Percentiles rank a stretch among this genome's conserved stretches.
phyloP scores from a whole-genome alignment of 2,329 filamentous ascomycete species.

The Colletotrichum zoysiae region DNA sequence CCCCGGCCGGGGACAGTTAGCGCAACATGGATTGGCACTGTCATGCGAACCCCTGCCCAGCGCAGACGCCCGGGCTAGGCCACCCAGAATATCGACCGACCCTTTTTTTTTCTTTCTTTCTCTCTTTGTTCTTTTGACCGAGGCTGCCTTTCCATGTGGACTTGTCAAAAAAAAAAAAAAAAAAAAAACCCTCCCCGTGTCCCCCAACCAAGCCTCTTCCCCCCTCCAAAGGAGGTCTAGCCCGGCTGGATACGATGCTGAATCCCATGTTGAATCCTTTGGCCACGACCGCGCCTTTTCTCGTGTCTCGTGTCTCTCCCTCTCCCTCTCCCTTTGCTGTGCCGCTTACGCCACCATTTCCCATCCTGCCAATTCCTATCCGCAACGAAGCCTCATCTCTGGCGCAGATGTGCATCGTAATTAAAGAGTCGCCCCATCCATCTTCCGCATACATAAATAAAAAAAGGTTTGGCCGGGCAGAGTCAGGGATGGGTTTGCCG shows the following conservation, averaged over 20 bases:
- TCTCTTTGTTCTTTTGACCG: not conserved
- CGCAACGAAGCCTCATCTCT: not conserved
- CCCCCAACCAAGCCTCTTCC: not conserved
- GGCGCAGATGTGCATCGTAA: not conserved
- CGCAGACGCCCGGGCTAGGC: constrained; percentile 22
- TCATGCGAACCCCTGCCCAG: constrained; percentile 18
- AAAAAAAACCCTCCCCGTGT: not conserved
- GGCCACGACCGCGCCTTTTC: not conserved
- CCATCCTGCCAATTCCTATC: not conserved
- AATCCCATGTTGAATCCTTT: not conserved
- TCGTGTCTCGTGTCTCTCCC: not conserved
- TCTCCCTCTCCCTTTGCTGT: too few relatives aligned
- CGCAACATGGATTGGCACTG: not conserved
- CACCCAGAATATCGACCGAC: constrained; percentile 19
- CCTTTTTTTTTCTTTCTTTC: not conserved
- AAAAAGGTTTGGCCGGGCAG: not conserved
- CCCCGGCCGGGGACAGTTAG: constrained; percentile 28
- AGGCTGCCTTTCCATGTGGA: not conserved
- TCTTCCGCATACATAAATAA: not conserved
- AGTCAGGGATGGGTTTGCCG: not conserved
- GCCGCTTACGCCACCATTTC: too few relatives aligned
- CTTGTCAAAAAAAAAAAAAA: not conserved
- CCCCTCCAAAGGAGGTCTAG: not conserved
- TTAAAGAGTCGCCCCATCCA: not conserved
- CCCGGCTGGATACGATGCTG: not conserved